These are phyloP conservation scores for Citrus unshiu DNA, from an alignment of 345 rosid species.

Conservation along the genomic window DNA sequence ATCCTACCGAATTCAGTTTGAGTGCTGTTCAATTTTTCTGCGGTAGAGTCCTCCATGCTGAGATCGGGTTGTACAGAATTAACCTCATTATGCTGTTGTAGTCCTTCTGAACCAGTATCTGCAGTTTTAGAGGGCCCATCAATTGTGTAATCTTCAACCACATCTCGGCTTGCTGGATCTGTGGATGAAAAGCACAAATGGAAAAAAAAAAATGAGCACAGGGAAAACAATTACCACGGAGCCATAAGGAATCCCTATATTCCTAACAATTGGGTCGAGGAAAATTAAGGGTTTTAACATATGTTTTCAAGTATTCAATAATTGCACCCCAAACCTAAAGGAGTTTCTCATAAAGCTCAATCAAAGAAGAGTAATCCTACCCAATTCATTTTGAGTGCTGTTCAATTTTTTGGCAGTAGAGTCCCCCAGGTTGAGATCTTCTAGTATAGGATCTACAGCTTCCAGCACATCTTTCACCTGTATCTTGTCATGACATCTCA, in stretches of 20 bases:
- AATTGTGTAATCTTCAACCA: conserved; percentile 27
- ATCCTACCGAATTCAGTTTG: not conserved
- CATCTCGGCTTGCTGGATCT: conserved; percentile 35
- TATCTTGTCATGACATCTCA: conserved; percentile 17
- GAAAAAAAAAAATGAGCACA: not conserved
- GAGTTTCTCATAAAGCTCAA: conserved; percentile 2
- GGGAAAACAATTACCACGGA: too few relatives aligned
- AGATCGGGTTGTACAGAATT: not conserved
- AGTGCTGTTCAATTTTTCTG: not conserved
- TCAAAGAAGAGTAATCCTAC: conserved; percentile 32
- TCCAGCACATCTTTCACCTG: conserved; percentile 37
- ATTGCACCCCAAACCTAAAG: not conserved
- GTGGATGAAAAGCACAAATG: not conserved
- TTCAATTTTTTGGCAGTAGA: conserved; percentile 19
- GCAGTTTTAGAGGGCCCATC: conserved; percentile 25
- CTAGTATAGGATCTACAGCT: conserved; percentile 26
- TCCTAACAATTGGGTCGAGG: too few relatives aligned
- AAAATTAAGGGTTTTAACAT: not conserved
- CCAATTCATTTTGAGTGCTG: conserved; percentile 27
- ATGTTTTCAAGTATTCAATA: too few relatives aligned
- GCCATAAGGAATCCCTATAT: too few relatives aligned
- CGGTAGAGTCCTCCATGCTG: not conserved
- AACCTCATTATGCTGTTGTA: conserved; percentile 30
- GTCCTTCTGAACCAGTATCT: conserved; percentile 18
- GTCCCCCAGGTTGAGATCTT: conserved; percentile 19